phyloP scores from a whole-genome alignment of 129 eudicot genomes.

The Kitagawia praeruptora region DNA sequence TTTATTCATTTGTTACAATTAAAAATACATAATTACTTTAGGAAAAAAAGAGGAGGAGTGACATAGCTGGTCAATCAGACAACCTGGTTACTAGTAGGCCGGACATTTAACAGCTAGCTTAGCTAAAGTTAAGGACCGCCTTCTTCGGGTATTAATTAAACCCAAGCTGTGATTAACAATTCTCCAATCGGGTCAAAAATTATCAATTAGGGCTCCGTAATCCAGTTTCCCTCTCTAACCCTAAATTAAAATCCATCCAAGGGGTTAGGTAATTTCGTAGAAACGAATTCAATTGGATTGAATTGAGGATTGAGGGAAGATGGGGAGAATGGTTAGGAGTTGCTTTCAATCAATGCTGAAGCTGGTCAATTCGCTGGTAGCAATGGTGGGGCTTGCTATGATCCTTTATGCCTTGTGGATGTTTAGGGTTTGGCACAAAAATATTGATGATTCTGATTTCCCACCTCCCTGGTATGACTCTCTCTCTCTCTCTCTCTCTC shows the following conservation, averaged over 20 bases:
- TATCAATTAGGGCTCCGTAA: background rate
- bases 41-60: too few relatives aligned
- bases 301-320: background rate
- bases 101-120: background rate
- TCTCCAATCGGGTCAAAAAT: background rate
- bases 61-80: too few relatives aligned
- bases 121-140: background rate
- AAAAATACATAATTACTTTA: too few relatives aligned
- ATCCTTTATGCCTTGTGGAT: constrained; percentile 71
- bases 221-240: background rate
- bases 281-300: background rate
- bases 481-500: background rate
- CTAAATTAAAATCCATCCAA: background rate
- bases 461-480: constrained; percentile 59
- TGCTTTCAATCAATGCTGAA: constrained; percentile 69
- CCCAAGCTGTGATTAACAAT: background rate
- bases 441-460: constrained; percentile 25
- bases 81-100: background rate
- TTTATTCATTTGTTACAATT: too few relatives aligned
- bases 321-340: constrained; percentile 56
- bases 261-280: background rate
- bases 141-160: background rate
- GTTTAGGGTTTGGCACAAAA: constrained; percentile 66
- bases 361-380: constrained; percentile 56
- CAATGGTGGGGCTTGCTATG: constrained; percentile 71